Evolutionary conservation across 306 rosid species (phyloP).

Genomic region (Benincasa hispida): DNA sequence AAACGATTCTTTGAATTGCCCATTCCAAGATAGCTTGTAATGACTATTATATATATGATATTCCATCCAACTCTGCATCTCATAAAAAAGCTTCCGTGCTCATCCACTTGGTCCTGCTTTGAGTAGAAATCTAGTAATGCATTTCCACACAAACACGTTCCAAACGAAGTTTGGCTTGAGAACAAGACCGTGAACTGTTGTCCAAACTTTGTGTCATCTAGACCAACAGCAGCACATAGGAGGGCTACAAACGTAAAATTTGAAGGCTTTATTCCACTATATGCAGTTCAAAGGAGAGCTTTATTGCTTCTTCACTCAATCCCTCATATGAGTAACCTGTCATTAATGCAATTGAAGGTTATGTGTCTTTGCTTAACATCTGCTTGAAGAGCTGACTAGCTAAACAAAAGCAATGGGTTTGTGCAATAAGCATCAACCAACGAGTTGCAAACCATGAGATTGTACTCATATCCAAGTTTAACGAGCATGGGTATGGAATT

Average conservation of each 20-base stretch:
- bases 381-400: slow-evolving; percentile 43
- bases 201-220: slow-evolving; percentile 49
- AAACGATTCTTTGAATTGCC: slow-evolving; percentile 32
- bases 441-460: slow-evolving; percentile 68
- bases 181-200: slow-evolving; percentile 52
- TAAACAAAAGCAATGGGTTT: slow-evolving; percentile 30
- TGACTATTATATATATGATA: slow-evolving; percentile 66
- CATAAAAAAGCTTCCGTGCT: slow-evolving; percentile 46
- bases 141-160: slow-evolving; percentile 81
- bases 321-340: slow-evolving; percentile 65
- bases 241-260: slow-evolving; percentile 80
- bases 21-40: slow-evolving; percentile 49
- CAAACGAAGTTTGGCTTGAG: slow-evolving; percentile 51
- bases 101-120: slow-evolving; percentile 42
- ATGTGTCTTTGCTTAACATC: slow-evolving; percentile 48
- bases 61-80: slow-evolving; percentile 77
- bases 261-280: slow-evolving; percentile 40
- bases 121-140: slow-evolving; percentile 85
- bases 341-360: slow-evolving; percentile 64
- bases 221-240: slow-evolving; percentile 44
- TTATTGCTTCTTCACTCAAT: slow-evolving; percentile 41
- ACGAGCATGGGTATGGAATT: slow-evolving; percentile 48
- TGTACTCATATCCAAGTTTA: slow-evolving; percentile 45
- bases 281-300: slow-evolving; percentile 53
- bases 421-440: slow-evolving; percentile 77